phyloP scores from a whole-genome alignment of 2,329 filamentous ascomycete genomes.

The Fusarium temperatum region DNA sequence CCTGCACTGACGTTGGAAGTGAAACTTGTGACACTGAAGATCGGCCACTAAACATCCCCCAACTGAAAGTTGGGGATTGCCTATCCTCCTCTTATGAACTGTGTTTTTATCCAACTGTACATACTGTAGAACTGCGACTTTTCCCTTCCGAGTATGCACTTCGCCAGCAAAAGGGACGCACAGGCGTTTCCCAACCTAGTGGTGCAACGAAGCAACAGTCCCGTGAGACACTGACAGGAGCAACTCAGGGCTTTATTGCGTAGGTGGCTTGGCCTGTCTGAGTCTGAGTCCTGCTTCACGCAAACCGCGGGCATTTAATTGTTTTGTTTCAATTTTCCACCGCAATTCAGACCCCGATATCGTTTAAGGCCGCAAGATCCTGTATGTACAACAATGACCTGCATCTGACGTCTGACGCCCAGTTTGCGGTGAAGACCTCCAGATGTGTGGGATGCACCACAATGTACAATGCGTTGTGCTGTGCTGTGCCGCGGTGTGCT shows the following conservation, averaged over 20 bases:
- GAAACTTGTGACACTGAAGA: conserved; percentile 6
- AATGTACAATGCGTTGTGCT: not conserved
- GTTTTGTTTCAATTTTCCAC: not conserved
- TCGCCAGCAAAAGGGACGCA: not conserved
- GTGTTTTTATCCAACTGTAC: not conserved
- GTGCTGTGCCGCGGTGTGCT: not conserved
- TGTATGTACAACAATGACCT: not conserved
- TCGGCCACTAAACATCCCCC: conserved; percentile 10
- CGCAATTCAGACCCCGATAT: not conserved
- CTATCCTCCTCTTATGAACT: not conserved
- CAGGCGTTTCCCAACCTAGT: not conserved
- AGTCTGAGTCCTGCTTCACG: not conserved
- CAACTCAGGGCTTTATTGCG: not conserved
- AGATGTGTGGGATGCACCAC: not conserved
- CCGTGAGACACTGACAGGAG: not conserved
- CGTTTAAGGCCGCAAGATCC: not conserved
- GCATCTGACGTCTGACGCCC: not conserved
- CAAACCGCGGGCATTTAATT: not conserved
- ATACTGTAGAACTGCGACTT: conserved; percentile 4
- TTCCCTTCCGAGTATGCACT: conserved; percentile 12
- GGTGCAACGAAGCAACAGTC: not conserved
- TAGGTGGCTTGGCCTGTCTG: not conserved
- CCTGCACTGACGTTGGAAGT: not conserved
- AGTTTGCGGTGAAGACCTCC: not conserved
- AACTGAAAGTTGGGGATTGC: not conserved